Evolutionary conservation across 495 filamentous ascomycete genomes (phyloP), one percentile per base, ranked within the genome.

Genomic region (Parmelia sp.): DNA sequence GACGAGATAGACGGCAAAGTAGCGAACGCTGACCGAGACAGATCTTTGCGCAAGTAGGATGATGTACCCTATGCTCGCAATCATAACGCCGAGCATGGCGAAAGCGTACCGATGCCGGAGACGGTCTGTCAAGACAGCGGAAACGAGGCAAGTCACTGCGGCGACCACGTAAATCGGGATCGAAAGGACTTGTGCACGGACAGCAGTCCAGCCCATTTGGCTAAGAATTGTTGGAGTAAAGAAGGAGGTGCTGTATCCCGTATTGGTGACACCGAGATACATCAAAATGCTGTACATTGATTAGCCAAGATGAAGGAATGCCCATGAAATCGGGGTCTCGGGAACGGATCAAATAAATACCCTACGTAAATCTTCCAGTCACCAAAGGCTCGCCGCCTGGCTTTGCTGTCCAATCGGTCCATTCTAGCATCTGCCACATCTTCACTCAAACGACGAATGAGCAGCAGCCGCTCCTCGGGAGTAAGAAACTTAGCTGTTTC

Each of bases 351-450:
- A 2, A 29, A 2, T 0, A 57, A 68, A 27, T 31, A 75, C 76
- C 77, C 78, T 33, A 80, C 71, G 69, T 80, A 86, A 51, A 86
- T 78, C 72, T 87, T 86, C 73, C 79, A 80, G 64, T 86, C 83
- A 12, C 67, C 61, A 62, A 83, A 73, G 23, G 80, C 79, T 15
- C 78, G 75, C 57, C 75, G 76, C 60, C 73, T 74, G 14, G 80
- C 74, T 23, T 76, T 72, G 42, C 73, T 72, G 69, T 83, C 79
- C 1, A 83, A 64, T 29, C 69, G 74, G 65, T 83, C 75, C 81
- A 84, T 86, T 29, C 71, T 74, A 3, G 77, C 76, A 33, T 74
- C 70, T 21, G 69, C 75, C 9, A 66, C 70, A 60, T 85, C 83
- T 15, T 71, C 69, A 11, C 70, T 64, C 0, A 85, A 70, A 2